Conservation (phyloP, 108 stramenopile genomes). For the Tribonema minus region DNA sequence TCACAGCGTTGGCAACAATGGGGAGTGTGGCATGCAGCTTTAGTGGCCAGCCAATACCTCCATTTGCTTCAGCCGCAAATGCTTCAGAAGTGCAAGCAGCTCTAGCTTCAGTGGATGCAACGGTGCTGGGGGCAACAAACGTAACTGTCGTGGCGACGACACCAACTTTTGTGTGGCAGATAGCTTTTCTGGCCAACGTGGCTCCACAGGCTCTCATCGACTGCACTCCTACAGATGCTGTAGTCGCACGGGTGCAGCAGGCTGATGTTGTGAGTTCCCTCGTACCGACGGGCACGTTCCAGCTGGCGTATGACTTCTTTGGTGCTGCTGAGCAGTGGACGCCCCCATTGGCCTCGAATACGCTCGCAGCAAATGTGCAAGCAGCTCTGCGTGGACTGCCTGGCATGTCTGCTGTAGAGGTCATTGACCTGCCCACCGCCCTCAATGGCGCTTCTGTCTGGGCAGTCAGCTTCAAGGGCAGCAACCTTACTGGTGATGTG, state of each 20-base stretch:
- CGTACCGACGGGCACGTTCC: too few relatives aligned
- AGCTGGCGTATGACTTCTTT: too few relatives aligned
- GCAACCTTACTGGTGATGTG: too few relatives aligned
- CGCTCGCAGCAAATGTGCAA: conserved; percentile 8
- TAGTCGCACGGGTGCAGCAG: neutral
- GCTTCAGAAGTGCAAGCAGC: neutral
- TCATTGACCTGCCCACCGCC: too few relatives aligned
- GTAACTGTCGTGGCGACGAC: neutral
- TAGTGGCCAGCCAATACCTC: neutral
- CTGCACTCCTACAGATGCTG: conserved; percentile 14
- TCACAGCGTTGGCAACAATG: neutral
- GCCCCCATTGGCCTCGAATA: neutral
- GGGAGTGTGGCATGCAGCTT: conserved; percentile 6
- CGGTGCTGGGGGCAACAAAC: neutral
- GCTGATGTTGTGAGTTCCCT: too few relatives aligned
- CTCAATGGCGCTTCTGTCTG: too few relatives aligned
- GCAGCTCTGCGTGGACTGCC: too few relatives aligned
- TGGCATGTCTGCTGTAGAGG: too few relatives aligned
- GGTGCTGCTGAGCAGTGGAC: conserved; percentile 4
- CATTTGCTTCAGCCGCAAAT: conserved; percentile 5
- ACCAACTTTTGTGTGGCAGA: conserved; percentile 2
- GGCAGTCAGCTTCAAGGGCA: too few relatives aligned
- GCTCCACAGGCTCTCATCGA: neutral
- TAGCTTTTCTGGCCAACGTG: conserved; percentile 11
- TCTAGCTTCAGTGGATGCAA: neutral